Evolutionary conservation across 306 rosid species (phyloP), one percentile per base, ranked within the genome.

Genomic region (Rubus parviflorus): DNA sequence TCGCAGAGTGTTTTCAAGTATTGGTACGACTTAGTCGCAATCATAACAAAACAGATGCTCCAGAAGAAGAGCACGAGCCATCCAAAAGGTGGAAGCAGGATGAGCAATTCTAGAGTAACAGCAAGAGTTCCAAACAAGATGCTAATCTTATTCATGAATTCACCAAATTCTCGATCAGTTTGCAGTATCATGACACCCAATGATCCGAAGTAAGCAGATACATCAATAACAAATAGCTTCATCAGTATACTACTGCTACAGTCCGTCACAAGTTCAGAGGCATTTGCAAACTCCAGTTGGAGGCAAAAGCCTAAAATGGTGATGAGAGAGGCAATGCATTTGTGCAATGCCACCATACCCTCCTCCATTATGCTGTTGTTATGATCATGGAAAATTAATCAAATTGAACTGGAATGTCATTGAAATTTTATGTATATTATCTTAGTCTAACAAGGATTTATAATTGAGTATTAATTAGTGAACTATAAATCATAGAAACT

Each of bases 71-170:
- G 45, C 9, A 47, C 1, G 17, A 52, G 3, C n/a, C 75, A 71
- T 4, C 75, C 37, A 0, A 52, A 52, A 71, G 2, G 19, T 14
- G 38, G 75, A 52, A 51, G 25, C 16, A 52, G 3, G 11, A 71
- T 17, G 47, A 37, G 63, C 63, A 9, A 19, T 8, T 35, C 7
- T 19, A 19, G 11, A 71, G 51, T 2, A 2, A 25, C 14, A 46
- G 75, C 64, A 38, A 72, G 49, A 52, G 75, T 72, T 72, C 64
- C 75, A 11, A 7, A 20, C 35, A 52, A 37, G 5, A 52, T 19
- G 48, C 63, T 51, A 1, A 49, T 70, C 5, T 14, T 23, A 22
- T 51, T 15, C 61, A 70, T 37, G 14, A 64, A 35, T 2, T 37
- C 75, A 5, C 4, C 42, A 0, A 70, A 2, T 6, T 71, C 47